Conservation (phyloP, 768 basidiomycete species). For the Mycena floridula region DNA sequence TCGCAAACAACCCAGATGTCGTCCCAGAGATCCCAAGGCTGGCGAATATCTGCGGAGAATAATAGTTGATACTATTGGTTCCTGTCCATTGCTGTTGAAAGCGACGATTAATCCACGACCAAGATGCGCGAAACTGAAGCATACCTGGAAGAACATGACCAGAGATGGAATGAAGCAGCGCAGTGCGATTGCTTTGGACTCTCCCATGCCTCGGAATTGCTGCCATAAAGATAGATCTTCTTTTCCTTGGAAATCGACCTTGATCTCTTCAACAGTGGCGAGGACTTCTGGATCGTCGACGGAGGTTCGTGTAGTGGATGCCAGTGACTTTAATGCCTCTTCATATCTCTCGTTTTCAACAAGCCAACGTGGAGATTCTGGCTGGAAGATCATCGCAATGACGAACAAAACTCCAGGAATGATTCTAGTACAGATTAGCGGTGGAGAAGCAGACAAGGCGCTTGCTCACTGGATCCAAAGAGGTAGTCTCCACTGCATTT, state of each 20-base stretch:
- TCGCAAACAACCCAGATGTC: slow-evolving; percentile 40
- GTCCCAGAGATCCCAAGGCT: slow-evolving; percentile 39
- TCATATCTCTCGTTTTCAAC: slow-evolving; percentile 39
- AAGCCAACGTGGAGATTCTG: slow-evolving; percentile 54
- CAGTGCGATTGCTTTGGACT: slow-evolving; percentile 34
- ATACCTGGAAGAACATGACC: slow-evolving; percentile 43
- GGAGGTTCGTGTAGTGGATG: slow-evolving; percentile 25
- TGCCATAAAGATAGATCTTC: slow-evolving; percentile 23
- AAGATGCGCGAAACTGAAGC: too few relatives aligned
- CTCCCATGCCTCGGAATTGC: slow-evolving; percentile 38
- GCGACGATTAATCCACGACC: too few relatives aligned
- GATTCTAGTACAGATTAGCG: slow-evolving; percentile 17
- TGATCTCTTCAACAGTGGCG: slow-evolving; percentile 38
- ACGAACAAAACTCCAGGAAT: slow-evolving; percentile 47
- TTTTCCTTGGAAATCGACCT: slow-evolving; percentile 40
- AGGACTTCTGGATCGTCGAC: slow-evolving; percentile 28
- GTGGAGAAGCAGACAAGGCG: neutral
- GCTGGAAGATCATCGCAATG: slow-evolving; percentile 38
- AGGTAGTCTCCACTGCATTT: slow-evolving; percentile 48
- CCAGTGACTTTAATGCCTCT: slow-evolving; percentile 32
- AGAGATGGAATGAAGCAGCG: slow-evolving; percentile 39
- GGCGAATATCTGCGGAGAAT: slow-evolving; percentile 44
- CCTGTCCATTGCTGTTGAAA: slow-evolving; percentile 49
- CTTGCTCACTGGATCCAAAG: slow-evolving; percentile 36
- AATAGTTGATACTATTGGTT: slow-evolving; percentile 52